A percentile compares a stretch with the other conserved stretches of the same genome.
phyloP scores from a whole-genome alignment of 306 rosid genomes.

The Medicago lupulina region DNA sequence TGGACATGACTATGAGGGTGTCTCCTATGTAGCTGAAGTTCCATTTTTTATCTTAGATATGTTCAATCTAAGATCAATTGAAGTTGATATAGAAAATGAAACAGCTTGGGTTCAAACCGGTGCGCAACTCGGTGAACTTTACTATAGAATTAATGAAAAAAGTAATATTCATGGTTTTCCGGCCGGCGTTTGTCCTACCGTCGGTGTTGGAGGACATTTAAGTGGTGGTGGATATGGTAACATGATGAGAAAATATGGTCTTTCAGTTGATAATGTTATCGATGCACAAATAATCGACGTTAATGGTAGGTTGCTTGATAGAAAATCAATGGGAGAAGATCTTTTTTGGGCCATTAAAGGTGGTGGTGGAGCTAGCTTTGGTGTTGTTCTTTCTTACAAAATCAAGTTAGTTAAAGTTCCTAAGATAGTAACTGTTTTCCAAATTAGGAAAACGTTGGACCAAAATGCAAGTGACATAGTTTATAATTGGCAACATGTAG shows the following conservation, averaged over 20 bases:
- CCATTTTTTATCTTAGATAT: constrained; percentile 76
- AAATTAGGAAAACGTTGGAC: constrained; percentile 60
- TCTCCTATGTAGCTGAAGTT: constrained; percentile 55
- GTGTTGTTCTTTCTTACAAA: constrained; percentile 66
- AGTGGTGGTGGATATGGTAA: constrained; percentile 88
- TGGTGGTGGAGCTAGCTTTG: constrained; percentile 84
- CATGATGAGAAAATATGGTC: constrained; percentile 74
- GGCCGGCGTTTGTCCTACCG: constrained; percentile 82
- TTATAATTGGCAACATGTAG: constrained; percentile 68
- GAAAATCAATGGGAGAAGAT: constrained; percentile 78
- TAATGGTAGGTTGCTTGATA: constrained; percentile 59
- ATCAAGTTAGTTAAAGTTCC: constrained; percentile 64
- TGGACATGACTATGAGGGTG: constrained; percentile 75
- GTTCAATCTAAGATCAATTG: constrained; percentile 61
- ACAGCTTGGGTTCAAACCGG: constrained; percentile 73
- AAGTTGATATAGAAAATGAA: constrained; percentile 50
- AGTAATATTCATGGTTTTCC: constrained; percentile 72
- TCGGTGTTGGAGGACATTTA: constrained; percentile 74
- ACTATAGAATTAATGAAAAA: constrained; percentile 55
- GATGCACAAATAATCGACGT: constrained; percentile 68
- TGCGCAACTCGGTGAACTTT: constrained; percentile 71
- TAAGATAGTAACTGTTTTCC: constrained; percentile 64
- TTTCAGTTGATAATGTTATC: constrained; percentile 61
- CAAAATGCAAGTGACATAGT: constrained; percentile 60
- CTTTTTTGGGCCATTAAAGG: constrained; percentile 92